phyloP scores from a whole-genome alignment of 1,284 basidiomycete genomes.

The Blastosporella zonata region DNA sequence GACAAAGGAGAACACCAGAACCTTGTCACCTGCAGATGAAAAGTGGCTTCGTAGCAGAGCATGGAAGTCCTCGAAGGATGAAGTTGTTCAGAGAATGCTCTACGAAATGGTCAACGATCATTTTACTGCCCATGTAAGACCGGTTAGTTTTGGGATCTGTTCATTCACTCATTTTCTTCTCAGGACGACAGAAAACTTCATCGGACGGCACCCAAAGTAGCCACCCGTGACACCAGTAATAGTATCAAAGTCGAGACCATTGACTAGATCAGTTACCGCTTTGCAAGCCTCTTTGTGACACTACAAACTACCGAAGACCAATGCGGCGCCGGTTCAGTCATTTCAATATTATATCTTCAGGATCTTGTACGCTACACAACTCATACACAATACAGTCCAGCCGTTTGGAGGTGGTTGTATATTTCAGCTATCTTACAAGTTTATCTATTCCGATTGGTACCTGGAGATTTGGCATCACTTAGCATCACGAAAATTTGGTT shows the following conservation, averaged over 20 bases:
- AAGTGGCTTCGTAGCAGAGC: constrained; percentile 22
- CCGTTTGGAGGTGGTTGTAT: too few species aligned
- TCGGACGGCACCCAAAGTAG: not conserved
- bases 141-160: not conserved
- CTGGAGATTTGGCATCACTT: not conserved
- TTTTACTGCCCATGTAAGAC: constrained; percentile 29
- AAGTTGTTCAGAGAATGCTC: constrained; percentile 26
- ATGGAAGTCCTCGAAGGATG: constrained; percentile 32
- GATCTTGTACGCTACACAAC: not conserved
- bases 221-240: not conserved
- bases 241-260: not conserved
- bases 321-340: too few species aligned
- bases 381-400: not conserved
- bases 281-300: too few species aligned
- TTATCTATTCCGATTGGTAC: constrained; percentile 10
- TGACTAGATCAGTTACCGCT: not conserved
- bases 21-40: constrained; percentile 7
- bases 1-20: constrained; percentile 14
- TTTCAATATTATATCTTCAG: not conserved
- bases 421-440: constrained; percentile 1
- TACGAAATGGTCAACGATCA: constrained; percentile 31
- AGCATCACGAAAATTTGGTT: not conserved
- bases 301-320: too few species aligned
- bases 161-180: not conserved
- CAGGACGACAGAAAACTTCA: not conserved